Evolutionary conservation across 306 rosid species (phyloP).

Genomic region (Citrullus colocynthis): DNA sequence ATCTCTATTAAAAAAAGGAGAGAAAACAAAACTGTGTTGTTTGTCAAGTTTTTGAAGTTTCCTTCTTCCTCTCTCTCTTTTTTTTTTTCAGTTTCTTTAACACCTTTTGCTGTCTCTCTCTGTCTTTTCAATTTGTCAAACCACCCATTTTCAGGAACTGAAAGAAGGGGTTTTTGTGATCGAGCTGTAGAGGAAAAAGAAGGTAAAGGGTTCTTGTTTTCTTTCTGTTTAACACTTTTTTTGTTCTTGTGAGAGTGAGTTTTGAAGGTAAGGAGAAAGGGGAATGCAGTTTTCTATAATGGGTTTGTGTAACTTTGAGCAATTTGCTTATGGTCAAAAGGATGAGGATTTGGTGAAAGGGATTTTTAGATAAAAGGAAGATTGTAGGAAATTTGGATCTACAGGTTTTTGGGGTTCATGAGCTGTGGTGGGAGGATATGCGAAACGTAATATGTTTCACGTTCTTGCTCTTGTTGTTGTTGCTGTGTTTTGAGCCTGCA

Average conservation of each 20-base stretch:
- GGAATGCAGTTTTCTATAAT: slow-evolving; percentile 4
- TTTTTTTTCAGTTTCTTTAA: background rate
- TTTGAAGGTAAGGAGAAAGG: background rate
- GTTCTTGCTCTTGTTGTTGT: slow-evolving; percentile 18
- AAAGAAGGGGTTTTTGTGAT: background rate
- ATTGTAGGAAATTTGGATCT: background rate
- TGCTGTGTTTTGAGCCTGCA: slow-evolving; percentile 39
- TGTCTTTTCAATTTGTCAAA: background rate
- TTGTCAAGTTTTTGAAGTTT: background rate
- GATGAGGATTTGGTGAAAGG: background rate
- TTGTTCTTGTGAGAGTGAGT: background rate
- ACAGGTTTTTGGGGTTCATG: background rate
- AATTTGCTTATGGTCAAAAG: background rate
- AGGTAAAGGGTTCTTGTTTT: background rate
- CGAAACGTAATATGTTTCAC: background rate
- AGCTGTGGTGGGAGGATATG: slow-evolving; percentile 1
- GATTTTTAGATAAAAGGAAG: background rate
- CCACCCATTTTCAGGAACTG: background rate
- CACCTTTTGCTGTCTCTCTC: background rate
- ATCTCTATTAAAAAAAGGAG: background rate
- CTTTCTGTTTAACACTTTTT: background rate
- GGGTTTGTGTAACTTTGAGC: background rate
- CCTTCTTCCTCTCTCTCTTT: background rate
- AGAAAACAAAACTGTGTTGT: background rate
- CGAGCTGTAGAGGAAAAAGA: background rate